These are phyloP conservation scores for Ogataea chonburiensis DNA, from an alignment of 805 yeast genomes.

Conservation along the genomic window DNA sequence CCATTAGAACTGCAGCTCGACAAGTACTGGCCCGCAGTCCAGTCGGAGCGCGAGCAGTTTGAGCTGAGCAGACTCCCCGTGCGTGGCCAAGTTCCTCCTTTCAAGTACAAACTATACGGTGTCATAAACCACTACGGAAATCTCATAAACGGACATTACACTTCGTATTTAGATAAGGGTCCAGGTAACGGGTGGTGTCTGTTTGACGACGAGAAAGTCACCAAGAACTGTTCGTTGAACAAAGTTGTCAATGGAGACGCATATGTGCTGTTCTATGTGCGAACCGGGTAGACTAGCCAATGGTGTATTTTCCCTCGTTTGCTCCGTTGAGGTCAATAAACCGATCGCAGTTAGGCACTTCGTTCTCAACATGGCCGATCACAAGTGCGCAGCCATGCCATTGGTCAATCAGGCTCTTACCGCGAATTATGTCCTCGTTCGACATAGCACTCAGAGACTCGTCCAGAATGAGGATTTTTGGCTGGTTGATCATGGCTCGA, in stretches of 20 bases:
- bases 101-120: constrained; percentile 70
- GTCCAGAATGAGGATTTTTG: constrained; percentile 77
- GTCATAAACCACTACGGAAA: constrained; percentile 86
- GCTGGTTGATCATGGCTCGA: constrained; percentile 75
- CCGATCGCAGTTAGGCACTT: constrained; percentile 70
- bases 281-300: constrained; percentile 35
- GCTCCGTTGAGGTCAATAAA: constrained; percentile 40
- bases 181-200: constrained; percentile 66
- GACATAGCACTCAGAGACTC: constrained; percentile 94
- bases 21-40: constrained; percentile 64
- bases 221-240: constrained; percentile 45
- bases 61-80: constrained; percentile 51
- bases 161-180: constrained; percentile 72
- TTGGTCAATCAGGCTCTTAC: constrained; percentile 49
- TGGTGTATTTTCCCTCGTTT: constrained; percentile 29
- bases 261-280: constrained; percentile 75
- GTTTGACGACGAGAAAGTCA: constrained; percentile 77
- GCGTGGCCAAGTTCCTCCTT: constrained; percentile 79
- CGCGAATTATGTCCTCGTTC: constrained; percentile 52
- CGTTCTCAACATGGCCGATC: constrained; percentile 82
- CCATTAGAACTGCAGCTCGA: constrained; percentile 59
- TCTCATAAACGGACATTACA: constrained; percentile 84
- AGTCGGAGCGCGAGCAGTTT: constrained; percentile 42
- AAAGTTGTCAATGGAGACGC: constrained; percentile 73
- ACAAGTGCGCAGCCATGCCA: constrained; percentile 73